These are phyloP conservation scores for Fusarium euwallaceae DNA, from an alignment of 2,329 filamentous ascomycete genomes.

Conservation along the genomic window DNA sequence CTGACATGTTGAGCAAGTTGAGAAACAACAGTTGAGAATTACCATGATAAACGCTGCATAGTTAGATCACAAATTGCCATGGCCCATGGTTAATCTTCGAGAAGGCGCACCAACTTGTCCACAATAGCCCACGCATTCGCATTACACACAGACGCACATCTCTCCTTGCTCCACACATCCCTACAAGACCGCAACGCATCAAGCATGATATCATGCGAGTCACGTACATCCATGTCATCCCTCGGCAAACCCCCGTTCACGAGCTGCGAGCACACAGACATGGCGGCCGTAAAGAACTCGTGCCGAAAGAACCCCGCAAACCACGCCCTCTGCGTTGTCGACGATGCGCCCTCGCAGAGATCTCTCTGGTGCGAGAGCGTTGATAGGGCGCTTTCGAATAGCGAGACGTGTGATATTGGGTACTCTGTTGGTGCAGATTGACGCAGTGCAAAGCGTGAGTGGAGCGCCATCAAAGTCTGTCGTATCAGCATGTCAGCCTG, in stretches of 20 bases:
- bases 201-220: background rate
- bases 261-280: background rate
- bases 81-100: background rate
- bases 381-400: background rate
- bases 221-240: background rate
- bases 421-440: background rate
- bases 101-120: background rate
- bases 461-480: background rate
- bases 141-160: background rate
- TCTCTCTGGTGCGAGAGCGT: background rate
- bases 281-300: background rate
- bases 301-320: background rate
- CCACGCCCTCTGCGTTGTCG: background rate
- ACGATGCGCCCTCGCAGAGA: background rate
- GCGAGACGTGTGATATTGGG: background rate
- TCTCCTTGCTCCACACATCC: background rate
- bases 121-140: background rate
- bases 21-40: too few species aligned
- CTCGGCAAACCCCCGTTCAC: background rate
- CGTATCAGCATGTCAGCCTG: background rate
- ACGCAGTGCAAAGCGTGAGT: background rate
- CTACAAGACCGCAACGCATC: background rate
- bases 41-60: too few species aligned
- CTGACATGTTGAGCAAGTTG: too few species aligned
- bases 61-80: too few species aligned